A percentile compares a stretch with the other conserved stretches of the same genome.
Evolutionary conservation across 768 basidiomycete species (phyloP).

Genomic region (Agaricus subrufescens): DNA sequence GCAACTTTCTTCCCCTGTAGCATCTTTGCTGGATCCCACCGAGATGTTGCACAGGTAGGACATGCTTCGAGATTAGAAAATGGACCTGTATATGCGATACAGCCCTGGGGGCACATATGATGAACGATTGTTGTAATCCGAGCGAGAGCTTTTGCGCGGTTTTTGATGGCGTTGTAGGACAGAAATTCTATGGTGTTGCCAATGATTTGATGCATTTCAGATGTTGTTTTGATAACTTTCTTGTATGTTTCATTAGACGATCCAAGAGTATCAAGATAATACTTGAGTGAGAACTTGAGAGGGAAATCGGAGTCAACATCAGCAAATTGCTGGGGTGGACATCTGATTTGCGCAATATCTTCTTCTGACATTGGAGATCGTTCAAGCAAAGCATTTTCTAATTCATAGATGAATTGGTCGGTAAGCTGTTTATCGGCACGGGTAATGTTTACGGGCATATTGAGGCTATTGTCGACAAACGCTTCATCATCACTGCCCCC

Average conservation of each 20-base stretch:
- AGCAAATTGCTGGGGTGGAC: not conserved
- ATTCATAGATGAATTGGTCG: too few species aligned
- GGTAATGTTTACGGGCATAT: too few species aligned
- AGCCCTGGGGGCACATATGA: conserved; percentile 40
- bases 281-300: conserved; percentile 5
- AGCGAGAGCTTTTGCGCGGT: conserved; percentile 20
- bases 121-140: conserved; percentile 27
- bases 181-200: conserved; percentile 8
- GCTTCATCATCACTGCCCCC: too few species aligned
- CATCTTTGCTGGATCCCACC: conserved; percentile 17
- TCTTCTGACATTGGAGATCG: too few species aligned
- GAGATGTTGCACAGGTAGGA: conserved; percentile 19
- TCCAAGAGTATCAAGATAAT: not conserved
- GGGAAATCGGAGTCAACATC: conserved; percentile 12
- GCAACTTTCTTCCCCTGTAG: conserved; percentile 12
- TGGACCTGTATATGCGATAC: conserved; percentile 25
- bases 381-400: too few species aligned
- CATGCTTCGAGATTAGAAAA: conserved; percentile 18
- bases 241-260: not conserved
- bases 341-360: too few species aligned
- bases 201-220: not conserved
- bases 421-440: too few species aligned
- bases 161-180: conserved; percentile 20
- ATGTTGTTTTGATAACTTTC: not conserved
- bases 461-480: too few species aligned